These are phyloP conservation scores for Solanum sejunctum DNA, from an alignment of 257 asterid genomes.

Conservation along the genomic window DNA sequence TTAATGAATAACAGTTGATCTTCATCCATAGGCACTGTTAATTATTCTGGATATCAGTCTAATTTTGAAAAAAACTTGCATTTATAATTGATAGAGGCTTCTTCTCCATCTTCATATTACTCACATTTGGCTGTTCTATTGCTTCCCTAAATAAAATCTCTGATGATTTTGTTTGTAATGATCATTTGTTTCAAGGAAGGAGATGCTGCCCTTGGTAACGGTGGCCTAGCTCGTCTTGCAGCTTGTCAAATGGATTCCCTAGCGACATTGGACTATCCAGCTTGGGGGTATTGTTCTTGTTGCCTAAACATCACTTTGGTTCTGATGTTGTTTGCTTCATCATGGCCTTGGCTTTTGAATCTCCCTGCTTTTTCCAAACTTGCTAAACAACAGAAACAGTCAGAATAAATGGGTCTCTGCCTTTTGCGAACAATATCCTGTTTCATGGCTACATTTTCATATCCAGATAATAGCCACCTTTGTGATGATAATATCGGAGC, in stretches of 20 bases:
- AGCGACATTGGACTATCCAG: slow-evolving; percentile 41
- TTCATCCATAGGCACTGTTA: background rate
- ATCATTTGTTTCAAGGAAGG: slow-evolving; percentile 24
- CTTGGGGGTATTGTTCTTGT: slow-evolving; percentile 28
- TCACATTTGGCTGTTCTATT: background rate
- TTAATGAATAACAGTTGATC: background rate
- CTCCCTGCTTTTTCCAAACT: background rate
- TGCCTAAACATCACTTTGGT: background rate
- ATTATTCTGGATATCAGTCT: background rate
- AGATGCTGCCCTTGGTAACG: slow-evolving; percentile 49
- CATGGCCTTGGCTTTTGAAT: background rate
- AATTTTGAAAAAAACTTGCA: background rate
- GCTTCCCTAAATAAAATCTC: background rate
- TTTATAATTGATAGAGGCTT: background rate
- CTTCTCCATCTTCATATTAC: background rate
- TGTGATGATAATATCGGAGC: background rate
- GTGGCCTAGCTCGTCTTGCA: slow-evolving; percentile 45
- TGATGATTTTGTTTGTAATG: background rate
- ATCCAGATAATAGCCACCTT: background rate
- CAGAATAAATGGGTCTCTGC: background rate
- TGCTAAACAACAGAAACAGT: background rate
- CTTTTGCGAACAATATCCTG: background rate
- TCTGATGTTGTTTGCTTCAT: background rate
- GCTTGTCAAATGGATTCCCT: slow-evolving; percentile 50
- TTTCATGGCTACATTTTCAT: background rate